Conservation (phyloP, 768 basidiomycete genomes). For the Xerocomellus intermedius region DNA sequence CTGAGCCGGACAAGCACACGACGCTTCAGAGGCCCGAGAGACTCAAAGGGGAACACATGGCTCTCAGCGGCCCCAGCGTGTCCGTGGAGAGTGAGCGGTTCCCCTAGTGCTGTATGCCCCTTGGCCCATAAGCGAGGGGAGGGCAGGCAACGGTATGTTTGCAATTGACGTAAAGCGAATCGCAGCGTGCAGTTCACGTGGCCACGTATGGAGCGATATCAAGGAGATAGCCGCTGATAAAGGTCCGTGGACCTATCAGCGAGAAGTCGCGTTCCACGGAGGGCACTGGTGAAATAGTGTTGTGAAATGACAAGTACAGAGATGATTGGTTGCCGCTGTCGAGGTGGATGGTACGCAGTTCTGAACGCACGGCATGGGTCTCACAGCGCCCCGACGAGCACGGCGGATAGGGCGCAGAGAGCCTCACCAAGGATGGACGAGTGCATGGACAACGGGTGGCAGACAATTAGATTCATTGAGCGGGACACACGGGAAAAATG, state of each 20-base stretch:
- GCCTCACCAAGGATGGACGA: conserved; percentile 11
- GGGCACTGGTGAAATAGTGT: not conserved
- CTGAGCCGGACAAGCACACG: conserved; percentile 6
- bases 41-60: conserved; percentile 13
- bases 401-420: conserved; percentile 14
- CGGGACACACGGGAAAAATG: conserved; percentile 25
- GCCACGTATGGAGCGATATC: conserved; percentile 15
- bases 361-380: not conserved
- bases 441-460: conserved; percentile 30
- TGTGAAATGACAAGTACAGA: not conserved
- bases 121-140: conserved; percentile 31
- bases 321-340: not conserved
- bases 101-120: conserved; percentile 17
- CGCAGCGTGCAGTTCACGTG: conserved; percentile 21
- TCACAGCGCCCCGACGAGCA: conserved; percentile 19
- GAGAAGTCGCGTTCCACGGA: not conserved
- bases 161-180: conserved; percentile 30
- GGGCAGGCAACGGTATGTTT: conserved; percentile 32
- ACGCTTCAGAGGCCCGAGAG: conserved; percentile 11
- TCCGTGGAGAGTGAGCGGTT: conserved; percentile 28
- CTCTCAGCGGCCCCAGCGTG: conserved; percentile 21
- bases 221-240: conserved; percentile 30
- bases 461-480: conserved; percentile 28
- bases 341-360: conserved; percentile 2
- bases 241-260: conserved; percentile 20